Conservation (phyloP, 1,139 yeast genomes). For the Nakaseomyces bracarensis region DNA sequence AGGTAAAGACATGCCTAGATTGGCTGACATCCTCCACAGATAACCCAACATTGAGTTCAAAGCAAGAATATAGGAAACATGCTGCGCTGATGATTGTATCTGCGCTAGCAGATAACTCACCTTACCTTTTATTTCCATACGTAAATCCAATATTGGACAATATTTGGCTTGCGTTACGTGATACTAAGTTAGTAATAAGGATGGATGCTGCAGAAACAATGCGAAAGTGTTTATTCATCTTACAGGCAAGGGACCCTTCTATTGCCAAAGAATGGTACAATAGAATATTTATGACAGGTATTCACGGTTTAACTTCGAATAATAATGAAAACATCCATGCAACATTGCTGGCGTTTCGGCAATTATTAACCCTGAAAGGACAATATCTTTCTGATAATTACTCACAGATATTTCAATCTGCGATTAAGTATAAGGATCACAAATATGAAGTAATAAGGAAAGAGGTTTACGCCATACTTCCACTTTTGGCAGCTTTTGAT, state of each 20-base stretch:
- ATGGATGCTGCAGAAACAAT: slow-evolving; percentile 79
- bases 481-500: slow-evolving; percentile 73
- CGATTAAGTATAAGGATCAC: slow-evolving; percentile 69
- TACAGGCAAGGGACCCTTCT: slow-evolving; percentile 69
- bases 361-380: slow-evolving; percentile 59
- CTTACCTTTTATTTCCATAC: slow-evolving; percentile 71
- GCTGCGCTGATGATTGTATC: slow-evolving; percentile 82
- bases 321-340: slow-evolving; percentile 77
- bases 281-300: slow-evolving; percentile 57
- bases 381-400: slow-evolving; percentile 63
- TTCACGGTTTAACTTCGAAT: slow-evolving; percentile 40
- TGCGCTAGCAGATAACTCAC: slow-evolving; percentile 81
- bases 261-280: slow-evolving; percentile 68
- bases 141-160: slow-evolving; percentile 72
- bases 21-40: slow-evolving; percentile 62
- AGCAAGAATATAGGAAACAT: slow-evolving; percentile 77
- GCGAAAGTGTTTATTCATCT: slow-evolving; percentile 67
- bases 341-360: slow-evolving; percentile 72
- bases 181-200: slow-evolving; percentile 64
- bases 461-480: slow-evolving; percentile 75
- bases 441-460: slow-evolving; percentile 67
- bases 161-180: slow-evolving; percentile 82
- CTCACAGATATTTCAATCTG: slow-evolving; percentile 68
- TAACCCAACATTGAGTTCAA: slow-evolving; percentile 42
- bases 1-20: slow-evolving; percentile 81